phyloP scores from a whole-genome alignment of 108 stramenopile genomes.

The Fragilariopsis cylindrus region DNA sequence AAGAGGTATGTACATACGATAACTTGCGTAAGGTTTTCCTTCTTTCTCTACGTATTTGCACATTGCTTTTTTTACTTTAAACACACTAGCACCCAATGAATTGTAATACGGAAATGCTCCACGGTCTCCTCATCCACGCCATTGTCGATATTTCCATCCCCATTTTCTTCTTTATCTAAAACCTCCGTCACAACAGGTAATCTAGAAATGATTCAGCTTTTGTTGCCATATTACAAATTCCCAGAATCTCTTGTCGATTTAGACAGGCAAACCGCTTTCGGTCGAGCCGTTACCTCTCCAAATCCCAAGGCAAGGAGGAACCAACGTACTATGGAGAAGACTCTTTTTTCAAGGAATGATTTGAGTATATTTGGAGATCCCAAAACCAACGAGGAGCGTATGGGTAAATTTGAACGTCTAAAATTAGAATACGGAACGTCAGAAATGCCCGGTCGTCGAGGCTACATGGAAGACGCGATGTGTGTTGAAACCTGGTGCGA shows the following conservation, averaged over 20 bases:
- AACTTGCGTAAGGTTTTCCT: no score
- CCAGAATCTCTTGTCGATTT: slow-evolving; percentile 53
- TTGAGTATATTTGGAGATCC: slow-evolving; percentile 52
- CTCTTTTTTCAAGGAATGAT: slow-evolving; percentile 63
- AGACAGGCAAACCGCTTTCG: slow-evolving; percentile 65
- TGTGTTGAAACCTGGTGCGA: slow-evolving; percentile 31
- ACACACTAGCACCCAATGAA: no score
- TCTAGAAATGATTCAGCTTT: slow-evolving; percentile 51
- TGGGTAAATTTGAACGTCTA: slow-evolving; percentile 1
- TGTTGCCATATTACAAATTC: slow-evolving; percentile 34
- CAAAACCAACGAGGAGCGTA: slow-evolving; percentile 46
- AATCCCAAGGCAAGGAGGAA: slow-evolving; percentile 49
- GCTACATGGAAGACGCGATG: slow-evolving; percentile 90
- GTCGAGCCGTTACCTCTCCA: slow-evolving; percentile 57
- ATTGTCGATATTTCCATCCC: no score
- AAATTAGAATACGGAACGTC: slow-evolving; percentile 59
- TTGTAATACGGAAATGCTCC: no score
- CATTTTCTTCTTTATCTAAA: no score
- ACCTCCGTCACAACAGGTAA: slow-evolving; percentile 19
- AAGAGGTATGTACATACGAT: slow-evolving; percentile 7
- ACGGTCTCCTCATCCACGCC: no score
- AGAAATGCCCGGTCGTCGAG: slow-evolving; percentile 83
- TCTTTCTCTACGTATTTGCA: no score
- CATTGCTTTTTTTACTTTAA: no score
- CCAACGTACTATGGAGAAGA: slow-evolving; percentile 40